Evolutionary conservation across 2,329 filamentous ascomycete species (phyloP).

Genomic region (Fusarium pseudoanthophilum): DNA sequence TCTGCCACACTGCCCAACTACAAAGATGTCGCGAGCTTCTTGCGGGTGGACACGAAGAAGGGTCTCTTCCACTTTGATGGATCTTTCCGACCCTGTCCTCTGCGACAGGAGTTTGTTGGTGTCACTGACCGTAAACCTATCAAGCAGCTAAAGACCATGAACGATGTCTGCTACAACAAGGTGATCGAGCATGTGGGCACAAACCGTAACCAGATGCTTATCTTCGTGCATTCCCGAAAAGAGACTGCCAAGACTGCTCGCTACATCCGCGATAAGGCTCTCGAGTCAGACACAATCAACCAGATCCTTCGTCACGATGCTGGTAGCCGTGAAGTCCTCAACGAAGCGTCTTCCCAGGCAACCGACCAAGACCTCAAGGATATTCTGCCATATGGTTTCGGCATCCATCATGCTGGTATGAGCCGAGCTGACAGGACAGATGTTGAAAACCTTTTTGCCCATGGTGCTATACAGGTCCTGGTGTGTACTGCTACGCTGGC

Average conservation of each 20-base stretch:
- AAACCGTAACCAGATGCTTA: conserved; percentile 96
- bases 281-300: conserved; percentile 97
- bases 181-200: conserved; percentile 95
- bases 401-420: conserved; percentile 99
- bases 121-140: conserved; percentile 98
- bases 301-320: conserved; percentile 95
- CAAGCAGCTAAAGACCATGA: conserved; percentile 99
- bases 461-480: conserved; percentile 91
- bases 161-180: conserved; percentile 98
- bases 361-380: conserved; percentile 92
- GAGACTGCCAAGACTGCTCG: conserved; percentile 98
- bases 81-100: conserved; percentile 89
- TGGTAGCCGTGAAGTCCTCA: conserved; percentile 87
- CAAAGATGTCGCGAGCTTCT: conserved; percentile 92
- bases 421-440: conserved; percentile 92
- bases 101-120: conserved; percentile 97
- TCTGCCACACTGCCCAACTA: conserved; percentile 98
- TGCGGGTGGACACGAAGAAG: conserved; percentile 86
- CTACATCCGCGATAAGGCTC: conserved; percentile 94
- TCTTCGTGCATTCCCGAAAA: conserved; percentile 98
- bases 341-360: conserved; percentile 83
- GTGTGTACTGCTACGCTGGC: conserved; percentile 98
- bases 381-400: conserved; percentile 93
- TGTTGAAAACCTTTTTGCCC: conserved; percentile 93
- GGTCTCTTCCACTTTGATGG: conserved; percentile 97